Conservation (phyloP, 192 early-diverging fungal genomes). For the Backusella psychrophila region DNA sequence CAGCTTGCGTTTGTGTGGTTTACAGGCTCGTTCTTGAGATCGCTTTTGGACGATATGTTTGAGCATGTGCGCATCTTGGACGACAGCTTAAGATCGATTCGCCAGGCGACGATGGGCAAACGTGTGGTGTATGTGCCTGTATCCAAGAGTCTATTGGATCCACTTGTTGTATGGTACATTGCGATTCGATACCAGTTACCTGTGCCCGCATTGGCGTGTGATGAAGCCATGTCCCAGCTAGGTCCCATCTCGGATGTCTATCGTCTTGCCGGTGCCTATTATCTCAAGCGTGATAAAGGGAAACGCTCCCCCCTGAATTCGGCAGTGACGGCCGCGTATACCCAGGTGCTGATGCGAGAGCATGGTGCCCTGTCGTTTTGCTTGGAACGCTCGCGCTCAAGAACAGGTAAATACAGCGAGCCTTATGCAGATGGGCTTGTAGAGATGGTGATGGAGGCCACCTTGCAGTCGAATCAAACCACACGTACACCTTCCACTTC, state of each 20-base stretch:
- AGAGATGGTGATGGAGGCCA: slow-evolving; percentile 37
- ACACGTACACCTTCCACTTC: neutral
- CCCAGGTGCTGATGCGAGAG: slow-evolving; percentile 32
- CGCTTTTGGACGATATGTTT: slow-evolving; percentile 32
- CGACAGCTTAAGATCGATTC: slow-evolving; percentile 21
- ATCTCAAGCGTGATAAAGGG: slow-evolving; percentile 25
- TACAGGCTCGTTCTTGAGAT: slow-evolving; percentile 31
- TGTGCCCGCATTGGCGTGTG: slow-evolving; percentile 34
- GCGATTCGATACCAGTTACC: slow-evolving; percentile 33
- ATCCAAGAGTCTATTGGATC: slow-evolving; percentile 33
- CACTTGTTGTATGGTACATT: slow-evolving; percentile 36
- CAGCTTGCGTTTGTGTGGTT: slow-evolving; percentile 38
- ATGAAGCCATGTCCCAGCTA: slow-evolving; percentile 29
- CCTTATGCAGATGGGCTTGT: slow-evolving; percentile 31
- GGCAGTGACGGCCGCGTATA: slow-evolving; percentile 35
- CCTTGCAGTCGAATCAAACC: slow-evolving; percentile 30
- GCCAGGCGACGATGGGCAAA: slow-evolving; percentile 29
- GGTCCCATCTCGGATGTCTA: slow-evolving; percentile 36
- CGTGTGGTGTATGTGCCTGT: slow-evolving; percentile 41
- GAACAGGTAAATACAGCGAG: slow-evolving; percentile 30
- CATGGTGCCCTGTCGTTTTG: slow-evolving; percentile 29
- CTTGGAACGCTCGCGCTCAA: slow-evolving; percentile 33
- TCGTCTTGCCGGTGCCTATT: slow-evolving; percentile 35
- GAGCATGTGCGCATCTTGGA: slow-evolving; percentile 27
- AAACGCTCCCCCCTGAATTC: slow-evolving; percentile 33